phyloP scores from a whole-genome alignment of 495 filamentous ascomycete species.

The Eremomyces bilateralis region DNA sequence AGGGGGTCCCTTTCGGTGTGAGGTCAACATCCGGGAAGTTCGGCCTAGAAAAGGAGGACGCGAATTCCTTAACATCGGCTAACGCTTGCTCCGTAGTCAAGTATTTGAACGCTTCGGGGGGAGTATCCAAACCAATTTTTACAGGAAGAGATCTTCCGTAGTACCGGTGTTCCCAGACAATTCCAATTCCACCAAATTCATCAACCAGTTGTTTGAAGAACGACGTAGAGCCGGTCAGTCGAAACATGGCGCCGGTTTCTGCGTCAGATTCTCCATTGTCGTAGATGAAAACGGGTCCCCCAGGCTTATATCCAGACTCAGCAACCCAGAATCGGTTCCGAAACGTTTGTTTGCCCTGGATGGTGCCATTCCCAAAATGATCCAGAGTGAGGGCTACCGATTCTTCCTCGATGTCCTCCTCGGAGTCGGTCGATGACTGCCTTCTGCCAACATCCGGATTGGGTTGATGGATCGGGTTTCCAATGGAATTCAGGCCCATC shows the following conservation, averaged over 20 bases:
- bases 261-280: slow-evolving; percentile 28
- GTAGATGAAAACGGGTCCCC: slow-evolving; percentile 31
- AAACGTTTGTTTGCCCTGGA: slow-evolving; percentile 21
- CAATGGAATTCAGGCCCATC: background rate
- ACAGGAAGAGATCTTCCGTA: slow-evolving; percentile 30
- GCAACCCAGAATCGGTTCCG: slow-evolving; percentile 34
- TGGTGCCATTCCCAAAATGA: background rate
- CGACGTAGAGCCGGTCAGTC: slow-evolving; percentile 20
- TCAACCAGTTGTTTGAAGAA: slow-evolving; percentile 24
- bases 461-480: background rate
- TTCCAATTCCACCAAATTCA: slow-evolving; percentile 29
- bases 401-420: background rate
- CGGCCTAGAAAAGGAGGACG: slow-evolving; percentile 23
- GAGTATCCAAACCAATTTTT: slow-evolving; percentile 22
- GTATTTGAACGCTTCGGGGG: slow-evolving; percentile 26
- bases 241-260: slow-evolving; percentile 9
- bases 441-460: background rate
- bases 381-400: background rate
- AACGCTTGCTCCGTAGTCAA: slow-evolving; percentile 30
- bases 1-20: slow-evolving; percentile 27
- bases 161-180: slow-evolving; percentile 37
- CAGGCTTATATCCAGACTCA: slow-evolving; percentile 25
- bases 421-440: background rate
- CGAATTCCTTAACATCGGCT: slow-evolving; percentile 30
- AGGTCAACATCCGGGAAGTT: slow-evolving; percentile 20